Percentiles rank a stretch among this genome's conserved stretches.
Evolutionary conservation across 805 yeast genomes (phyloP).

Genomic region (Candida oleophila): DNA sequence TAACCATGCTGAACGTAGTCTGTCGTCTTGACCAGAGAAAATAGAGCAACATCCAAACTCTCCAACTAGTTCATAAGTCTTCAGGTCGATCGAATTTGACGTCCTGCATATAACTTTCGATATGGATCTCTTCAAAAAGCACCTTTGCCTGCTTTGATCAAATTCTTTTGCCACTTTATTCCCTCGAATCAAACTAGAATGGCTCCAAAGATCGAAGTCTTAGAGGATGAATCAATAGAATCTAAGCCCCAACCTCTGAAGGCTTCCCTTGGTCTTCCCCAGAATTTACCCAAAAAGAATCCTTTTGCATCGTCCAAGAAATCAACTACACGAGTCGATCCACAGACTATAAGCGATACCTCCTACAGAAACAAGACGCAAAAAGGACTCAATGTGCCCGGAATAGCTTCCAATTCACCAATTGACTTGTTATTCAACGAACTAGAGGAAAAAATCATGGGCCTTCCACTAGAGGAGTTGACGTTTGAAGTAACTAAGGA

Average conservation of each 20-base stretch:
- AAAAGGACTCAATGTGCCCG: slow-evolving; percentile 35
- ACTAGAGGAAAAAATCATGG: slow-evolving; percentile 22
- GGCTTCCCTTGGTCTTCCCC: no score
- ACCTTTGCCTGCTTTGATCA: no score
- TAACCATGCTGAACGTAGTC: no score
- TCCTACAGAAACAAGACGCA: neutral
- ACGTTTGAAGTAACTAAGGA: slow-evolving; percentile 15
- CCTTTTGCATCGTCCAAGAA: slow-evolving; percentile 29
- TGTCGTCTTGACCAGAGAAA: no score
- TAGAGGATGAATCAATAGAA: slow-evolving; percentile 4
- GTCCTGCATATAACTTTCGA: slow-evolving; percentile 5
- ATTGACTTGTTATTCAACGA: slow-evolving; percentile 33
- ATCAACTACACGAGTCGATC: slow-evolving; percentile 21
- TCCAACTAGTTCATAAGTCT: no score
- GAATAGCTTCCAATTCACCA: slow-evolving; percentile 27
- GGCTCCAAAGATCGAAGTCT: slow-evolving; percentile 21
- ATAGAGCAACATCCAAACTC: no score
- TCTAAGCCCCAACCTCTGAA: neutral
- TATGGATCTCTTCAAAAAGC: neutral
- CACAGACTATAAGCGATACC: neutral
- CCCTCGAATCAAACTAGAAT: neutral
- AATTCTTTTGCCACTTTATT: no score
- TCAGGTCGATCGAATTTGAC: no score
- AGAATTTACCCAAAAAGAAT: slow-evolving; percentile 17
- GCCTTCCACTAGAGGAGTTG: slow-evolving; percentile 22